Conservation (phyloP, 192 early-diverging fungal species). For the Fimicolochytrium jonesii region DNA sequence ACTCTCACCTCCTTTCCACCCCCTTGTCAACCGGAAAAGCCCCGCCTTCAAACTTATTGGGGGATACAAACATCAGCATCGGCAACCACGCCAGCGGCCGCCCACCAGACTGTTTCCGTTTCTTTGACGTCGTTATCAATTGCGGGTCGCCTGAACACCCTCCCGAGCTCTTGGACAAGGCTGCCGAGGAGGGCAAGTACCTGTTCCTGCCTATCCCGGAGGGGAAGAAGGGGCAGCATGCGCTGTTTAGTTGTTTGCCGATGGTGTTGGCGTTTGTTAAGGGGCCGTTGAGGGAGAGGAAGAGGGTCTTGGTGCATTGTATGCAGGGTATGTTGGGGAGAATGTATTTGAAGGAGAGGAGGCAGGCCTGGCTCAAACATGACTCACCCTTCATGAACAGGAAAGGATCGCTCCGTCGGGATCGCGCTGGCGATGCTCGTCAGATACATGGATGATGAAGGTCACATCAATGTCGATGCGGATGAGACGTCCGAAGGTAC, state of each 20-base stretch:
- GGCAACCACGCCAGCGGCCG: conserved; percentile 50
- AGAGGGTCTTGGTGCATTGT: conserved; percentile 70
- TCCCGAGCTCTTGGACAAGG: conserved; percentile 12
- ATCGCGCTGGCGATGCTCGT: conserved; percentile 67
- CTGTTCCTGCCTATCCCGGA: conserved; percentile 75
- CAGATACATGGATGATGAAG: conserved; percentile 16
- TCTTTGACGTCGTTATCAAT: conserved; percentile 79
- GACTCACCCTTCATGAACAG: too few species aligned
- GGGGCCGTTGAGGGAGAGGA: conserved; percentile 24
- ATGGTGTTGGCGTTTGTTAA: conserved; percentile 46
- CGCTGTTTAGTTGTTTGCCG: conserved; percentile 54
- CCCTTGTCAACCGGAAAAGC: neutral
- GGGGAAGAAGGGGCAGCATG: conserved; percentile 81
- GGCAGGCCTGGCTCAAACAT: too few species aligned
- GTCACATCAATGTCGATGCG: neutral
- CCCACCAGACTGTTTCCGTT: conserved; percentile 51
- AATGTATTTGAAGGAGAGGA: too few species aligned
- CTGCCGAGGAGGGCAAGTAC: conserved; percentile 35
- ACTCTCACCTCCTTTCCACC: too few species aligned
- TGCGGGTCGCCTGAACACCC: conserved; percentile 63
- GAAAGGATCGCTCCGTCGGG: conserved; percentile 75
- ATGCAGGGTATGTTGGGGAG: conserved; percentile 57
- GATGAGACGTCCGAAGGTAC: neutral
- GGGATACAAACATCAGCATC: conserved; percentile 59
- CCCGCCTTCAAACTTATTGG: conserved; percentile 49